Percentiles rank a stretch among this genome's conserved stretches.
These are phyloP conservation scores for Ophiostoma ulmi DNA, from an alignment of 2,329 filamentous ascomycete genomes.

Conservation along the genomic window DNA sequence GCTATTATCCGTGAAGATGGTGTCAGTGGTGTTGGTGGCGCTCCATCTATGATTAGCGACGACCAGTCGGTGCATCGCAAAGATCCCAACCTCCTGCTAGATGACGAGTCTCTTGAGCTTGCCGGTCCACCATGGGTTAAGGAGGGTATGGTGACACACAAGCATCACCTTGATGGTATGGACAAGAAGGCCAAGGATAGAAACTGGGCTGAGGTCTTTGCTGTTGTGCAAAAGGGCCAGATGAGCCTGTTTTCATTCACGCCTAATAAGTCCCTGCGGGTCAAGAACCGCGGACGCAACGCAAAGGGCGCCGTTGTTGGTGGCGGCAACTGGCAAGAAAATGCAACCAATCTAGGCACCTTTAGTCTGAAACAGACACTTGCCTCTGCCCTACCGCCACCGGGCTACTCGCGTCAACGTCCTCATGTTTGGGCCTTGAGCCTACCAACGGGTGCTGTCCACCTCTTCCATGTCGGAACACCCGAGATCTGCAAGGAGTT, in stretches of 20 bases:
- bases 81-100: slow-evolving; percentile 54
- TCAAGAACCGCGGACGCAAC: slow-evolving; percentile 56
- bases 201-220: slow-evolving; percentile 93
- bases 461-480: slow-evolving; percentile 97
- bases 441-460: slow-evolving; percentile 85
- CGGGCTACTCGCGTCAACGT: slow-evolving; percentile 84
- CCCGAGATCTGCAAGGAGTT: slow-evolving; percentile 93
- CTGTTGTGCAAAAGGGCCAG: slow-evolving; percentile 90
- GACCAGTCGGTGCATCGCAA: slow-evolving; percentile 36
- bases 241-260: slow-evolving; percentile 93
- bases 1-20: slow-evolving; percentile 89
- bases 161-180: slow-evolving; percentile 85
- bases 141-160: slow-evolving; percentile 92
- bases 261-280: slow-evolving; percentile 67
- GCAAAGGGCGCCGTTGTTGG: slow-evolving; percentile 65
- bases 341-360: slow-evolving; percentile 80
- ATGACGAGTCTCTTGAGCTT: slow-evolving; percentile 88
- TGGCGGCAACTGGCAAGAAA: slow-evolving; percentile 97
- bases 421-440: slow-evolving; percentile 94
- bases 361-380: slow-evolving; percentile 89
- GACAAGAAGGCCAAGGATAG: slow-evolving; percentile 92
- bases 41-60: slow-evolving; percentile 42
- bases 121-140: slow-evolving; percentile 97
- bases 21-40: slow-evolving; percentile 37
- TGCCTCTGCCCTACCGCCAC: slow-evolving; percentile 80